Conservation (phyloP, 2,329 filamentous ascomycete genomes). For the Ceratocystis albifundus region DNA sequence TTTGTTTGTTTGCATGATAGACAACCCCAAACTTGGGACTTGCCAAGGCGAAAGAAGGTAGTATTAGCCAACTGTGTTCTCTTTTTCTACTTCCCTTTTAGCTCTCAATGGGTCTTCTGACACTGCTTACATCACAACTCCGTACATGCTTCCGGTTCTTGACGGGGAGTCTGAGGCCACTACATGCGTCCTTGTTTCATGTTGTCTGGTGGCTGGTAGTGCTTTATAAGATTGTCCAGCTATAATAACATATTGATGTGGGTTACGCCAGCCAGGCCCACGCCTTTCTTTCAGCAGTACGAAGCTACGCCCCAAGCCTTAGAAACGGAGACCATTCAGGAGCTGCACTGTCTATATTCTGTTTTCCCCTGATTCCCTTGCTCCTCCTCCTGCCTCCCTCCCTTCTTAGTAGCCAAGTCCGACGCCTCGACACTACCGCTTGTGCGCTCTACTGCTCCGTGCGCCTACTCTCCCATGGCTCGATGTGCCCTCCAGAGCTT, state of each 20-base stretch:
- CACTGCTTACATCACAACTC: background rate
- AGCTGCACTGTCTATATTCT: too few species aligned
- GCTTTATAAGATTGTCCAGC: background rate
- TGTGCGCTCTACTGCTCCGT: background rate
- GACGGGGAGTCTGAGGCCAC: background rate
- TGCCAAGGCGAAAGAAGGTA: background rate
- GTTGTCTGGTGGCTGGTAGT: background rate
- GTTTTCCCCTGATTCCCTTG: too few species aligned
- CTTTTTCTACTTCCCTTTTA: background rate
- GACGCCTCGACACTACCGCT: background rate
- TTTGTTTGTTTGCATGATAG: too few species aligned
- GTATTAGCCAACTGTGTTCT: background rate
- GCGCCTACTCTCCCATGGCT: too few species aligned
- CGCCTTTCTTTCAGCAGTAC: too few species aligned
- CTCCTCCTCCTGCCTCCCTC: too few species aligned
- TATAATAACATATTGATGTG: constrained; percentile 2
- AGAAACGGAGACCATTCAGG: too few species aligned
- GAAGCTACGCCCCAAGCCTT: too few species aligned
- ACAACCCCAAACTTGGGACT: background rate
- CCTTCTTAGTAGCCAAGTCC: too few species aligned
- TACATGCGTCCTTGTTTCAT: background rate
- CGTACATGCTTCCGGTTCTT: background rate
- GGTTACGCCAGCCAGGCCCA: too few species aligned
- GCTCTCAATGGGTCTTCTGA: background rate
- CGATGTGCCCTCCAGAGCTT: background rate